Base-by-base conservation (phyloP, 495 filamentous ascomycete species). In the Aspergillus nidulans region DNA sequence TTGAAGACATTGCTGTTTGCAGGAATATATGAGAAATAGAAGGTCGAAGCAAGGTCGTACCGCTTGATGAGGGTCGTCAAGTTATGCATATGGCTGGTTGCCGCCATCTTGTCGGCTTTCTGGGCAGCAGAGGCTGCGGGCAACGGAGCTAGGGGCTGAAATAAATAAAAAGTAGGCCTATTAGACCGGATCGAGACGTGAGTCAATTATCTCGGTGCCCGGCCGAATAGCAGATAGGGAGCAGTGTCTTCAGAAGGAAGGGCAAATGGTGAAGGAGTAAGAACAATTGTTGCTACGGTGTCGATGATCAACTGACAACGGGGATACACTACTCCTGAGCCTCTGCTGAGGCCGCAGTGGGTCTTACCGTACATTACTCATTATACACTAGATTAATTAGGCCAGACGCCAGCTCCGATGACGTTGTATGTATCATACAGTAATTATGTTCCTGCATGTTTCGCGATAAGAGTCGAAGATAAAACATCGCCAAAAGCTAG, bases 1-100 rank as follows among this genome's bases (percentile, higher is more conserved):
- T 3, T 13, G 9, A 46, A 12, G 16, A 16, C 8, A 46, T 2
- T 15, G 32, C 30, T 4, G 38, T 8, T 16, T 7, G 1, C 19
- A 23, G 18, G 32, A 16, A 1, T 13, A 26, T 45, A 28, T 38
- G 60, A 48, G 32, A 13, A 47, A 15, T 4, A 21, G 36, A 40
- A 1, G 52, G 26, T 16, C 45, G 36, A 51, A 51, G 25, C 20
- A 23, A 53, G 44, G 20, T 32, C 67, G 82, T 81, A 97, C 94
- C 94, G 84, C 82, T 98, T 98, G 79, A 98, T 96, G 61, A 98
- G 81, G 50, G 94, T 97, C 40, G 90, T 94, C 56, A 98, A 75
- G 68, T 97, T 97, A 78, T 97, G 85, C 89, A 97, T 96, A 64
- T 90, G 87, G 73, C 70, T 76, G 61, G 62, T 64, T 51, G 72